phyloP scores from a whole-genome alignment of 176 grass and related monocot genomes.

The Chrysopogon serrulatus region DNA sequence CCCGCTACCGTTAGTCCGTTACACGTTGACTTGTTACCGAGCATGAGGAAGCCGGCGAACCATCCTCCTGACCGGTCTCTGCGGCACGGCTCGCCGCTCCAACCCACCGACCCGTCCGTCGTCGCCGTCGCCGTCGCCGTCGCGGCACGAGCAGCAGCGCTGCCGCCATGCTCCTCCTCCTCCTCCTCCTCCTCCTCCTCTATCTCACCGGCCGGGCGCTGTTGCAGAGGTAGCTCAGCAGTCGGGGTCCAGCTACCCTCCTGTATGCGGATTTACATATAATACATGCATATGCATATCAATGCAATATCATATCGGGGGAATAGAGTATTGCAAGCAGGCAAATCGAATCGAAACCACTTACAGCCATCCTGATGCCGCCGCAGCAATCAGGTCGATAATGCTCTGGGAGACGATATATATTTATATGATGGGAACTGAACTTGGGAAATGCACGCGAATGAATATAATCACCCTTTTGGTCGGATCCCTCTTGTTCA shows the following conservation, averaged over 20 bases:
- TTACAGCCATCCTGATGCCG: not conserved
- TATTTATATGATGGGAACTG: no score
- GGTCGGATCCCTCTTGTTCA: no score
- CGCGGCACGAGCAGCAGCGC: not conserved
- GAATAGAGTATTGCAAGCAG: no score
- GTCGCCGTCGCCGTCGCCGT: not conserved
- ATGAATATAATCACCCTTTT: no score
- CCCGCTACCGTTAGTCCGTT: not conserved
- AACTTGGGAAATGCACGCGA: no score
- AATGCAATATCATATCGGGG: not conserved
- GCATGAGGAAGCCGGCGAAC: slow-evolving; percentile 40
- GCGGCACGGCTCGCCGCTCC: slow-evolving; percentile 34
- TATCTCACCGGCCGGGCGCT: not conserved
- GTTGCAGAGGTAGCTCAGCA: not conserved
- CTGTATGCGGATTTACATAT: not conserved
- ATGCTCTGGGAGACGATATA: not conserved
- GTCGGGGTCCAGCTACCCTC: not conserved
- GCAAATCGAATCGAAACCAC: not conserved
- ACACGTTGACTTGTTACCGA: slow-evolving; percentile 27
- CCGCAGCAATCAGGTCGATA: no score
- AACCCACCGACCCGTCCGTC: slow-evolving; percentile 46
- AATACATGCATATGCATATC: no score
- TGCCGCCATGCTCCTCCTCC: not conserved
- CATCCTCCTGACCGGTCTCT: slow-evolving; percentile 49
- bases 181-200: not conserved